Evolutionary conservation across 2,329 filamentous ascomycete species (phyloP).

Genomic region (Penicillium psychrosexuale): DNA sequence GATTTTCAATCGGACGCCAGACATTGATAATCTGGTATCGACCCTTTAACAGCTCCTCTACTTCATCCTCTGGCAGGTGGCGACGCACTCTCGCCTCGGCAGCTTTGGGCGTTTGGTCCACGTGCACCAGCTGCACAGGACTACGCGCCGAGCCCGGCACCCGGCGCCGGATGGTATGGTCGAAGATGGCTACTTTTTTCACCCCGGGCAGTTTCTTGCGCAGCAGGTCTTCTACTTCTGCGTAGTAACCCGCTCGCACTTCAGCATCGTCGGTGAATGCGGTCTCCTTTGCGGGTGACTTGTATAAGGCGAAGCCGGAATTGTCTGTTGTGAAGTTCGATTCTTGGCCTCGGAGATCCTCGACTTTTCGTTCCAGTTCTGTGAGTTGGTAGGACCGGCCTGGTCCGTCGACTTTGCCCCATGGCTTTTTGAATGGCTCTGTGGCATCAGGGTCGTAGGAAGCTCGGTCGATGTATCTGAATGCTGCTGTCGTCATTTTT

Average conservation of each 20-base stretch:
- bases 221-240: conserved; percentile 59
- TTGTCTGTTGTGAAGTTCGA: conserved; percentile 55
- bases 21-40: conserved; percentile 69
- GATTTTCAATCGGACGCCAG: conserved; percentile 64
- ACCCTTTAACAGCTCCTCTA: conserved; percentile 54
- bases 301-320: conserved; percentile 57
- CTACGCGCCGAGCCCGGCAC: conserved; percentile 56
- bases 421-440: conserved; percentile 50
- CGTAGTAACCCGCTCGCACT: conserved; percentile 59
- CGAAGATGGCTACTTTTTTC: conserved; percentile 65
- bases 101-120: conserved; percentile 66
- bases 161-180: conserved; percentile 65
- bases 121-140: conserved; percentile 68
- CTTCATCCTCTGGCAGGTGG: conserved; percentile 56
- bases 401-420: conserved; percentile 63
- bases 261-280: conserved; percentile 55
- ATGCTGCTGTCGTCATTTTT: conserved; percentile 57
- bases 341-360: conserved; percentile 54
- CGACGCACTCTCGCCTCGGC: conserved; percentile 60
- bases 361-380: conserved; percentile 49
- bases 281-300: conserved; percentile 53
- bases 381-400: conserved; percentile 53
- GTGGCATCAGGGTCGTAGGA: conserved; percentile 43
- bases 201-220: conserved; percentile 54
- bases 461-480: conserved; percentile 60